Evolutionary conservation across 2,329 filamentous ascomycete species (phyloP), one percentile per base, ranked within the genome.

Genomic region (Aspergillus clavatus): DNA sequence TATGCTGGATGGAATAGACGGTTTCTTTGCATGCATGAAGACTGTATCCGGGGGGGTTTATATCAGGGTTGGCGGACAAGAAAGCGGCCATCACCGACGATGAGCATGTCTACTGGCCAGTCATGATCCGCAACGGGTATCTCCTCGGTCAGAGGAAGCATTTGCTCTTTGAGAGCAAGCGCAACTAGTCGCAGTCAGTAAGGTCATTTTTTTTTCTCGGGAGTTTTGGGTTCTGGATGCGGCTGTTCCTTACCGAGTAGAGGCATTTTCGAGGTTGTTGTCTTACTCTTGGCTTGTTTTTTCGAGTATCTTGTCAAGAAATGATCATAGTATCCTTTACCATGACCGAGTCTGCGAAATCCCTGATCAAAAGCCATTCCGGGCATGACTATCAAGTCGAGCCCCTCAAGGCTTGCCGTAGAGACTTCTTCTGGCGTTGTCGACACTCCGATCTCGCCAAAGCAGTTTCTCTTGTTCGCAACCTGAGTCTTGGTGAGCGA

Each of bases 251-350:
- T 70, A 83, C 80, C 77, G 57, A 82, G 76, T 71, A 78, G 75
- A 56, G 78, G 79, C 71, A 78, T 79, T 53, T 65, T 67, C 39
- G 58, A 48, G 52, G 53, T 58, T 45, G 52, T 54, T 58, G 59
- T 55, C 53, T 50, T 57, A 54, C 50, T 58, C 53, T 50, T 58
- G 37, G 58, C 56, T 57, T 67, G 66, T 65, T 58, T 60, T 54
- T 68, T 66, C 67, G 77, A 65, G 77, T 90, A 95, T 56, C 84
- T 81, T 60, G 84, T 81, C 62, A 98, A 72, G 68, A 95, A 98
- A 67, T 83, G 86, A 72, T 98, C 93, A 74, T 98, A 98, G 72
- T 95, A 98, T 24, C 93, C 93, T 68, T 89, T 95, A 45, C 93
- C 93, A 68, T 98, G 93, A 31, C 93, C 93, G 16, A 97, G 77